Percentiles rank a stretch among this genome's conserved stretches.
Conservation (phyloP, 2,329 filamentous ascomycete genomes). For the Aspergillus vadensis region DNA sequence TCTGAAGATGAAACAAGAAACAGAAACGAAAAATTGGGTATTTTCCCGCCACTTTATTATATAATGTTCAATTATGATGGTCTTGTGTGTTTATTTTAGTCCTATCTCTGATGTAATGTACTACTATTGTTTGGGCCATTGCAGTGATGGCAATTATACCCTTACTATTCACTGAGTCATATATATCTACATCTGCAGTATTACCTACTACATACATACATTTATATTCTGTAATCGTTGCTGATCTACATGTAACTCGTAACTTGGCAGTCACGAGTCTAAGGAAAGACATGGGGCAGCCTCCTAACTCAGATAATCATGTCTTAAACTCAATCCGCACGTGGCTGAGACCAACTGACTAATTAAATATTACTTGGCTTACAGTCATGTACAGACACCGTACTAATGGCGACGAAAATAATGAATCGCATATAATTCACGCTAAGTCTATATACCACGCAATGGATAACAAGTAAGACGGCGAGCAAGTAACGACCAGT, state of each 20-base stretch:
- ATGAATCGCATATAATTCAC: not conserved
- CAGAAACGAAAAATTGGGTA: not conserved
- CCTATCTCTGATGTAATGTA: not conserved
- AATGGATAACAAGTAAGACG: not conserved
- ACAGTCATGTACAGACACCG: too few species aligned
- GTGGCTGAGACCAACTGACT: not conserved
- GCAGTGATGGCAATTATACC: not conserved
- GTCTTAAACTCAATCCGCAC: not conserved
- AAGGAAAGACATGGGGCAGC: too few species aligned
- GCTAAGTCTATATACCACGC: conserved; percentile 4
- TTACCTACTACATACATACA: too few species aligned
- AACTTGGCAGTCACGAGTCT: too few species aligned
- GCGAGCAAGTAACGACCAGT: not conserved
- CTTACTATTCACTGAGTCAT: too few species aligned
- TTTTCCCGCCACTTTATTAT: conserved; percentile 6
- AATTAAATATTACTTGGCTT: not conserved
- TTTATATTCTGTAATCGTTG: too few species aligned
- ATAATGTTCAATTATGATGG: not conserved
- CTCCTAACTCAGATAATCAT: too few species aligned
- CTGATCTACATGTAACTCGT: too few species aligned
- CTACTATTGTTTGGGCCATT: not conserved
- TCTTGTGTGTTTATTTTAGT: not conserved
- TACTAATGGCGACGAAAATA: too few species aligned
- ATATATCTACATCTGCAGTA: too few species aligned
- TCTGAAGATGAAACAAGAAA: not conserved